A percentile compares a stretch with the other conserved stretches of the same genome.
Conservation (phyloP, 495 filamentous ascomycete species). For the Evernia prunastri region DNA sequence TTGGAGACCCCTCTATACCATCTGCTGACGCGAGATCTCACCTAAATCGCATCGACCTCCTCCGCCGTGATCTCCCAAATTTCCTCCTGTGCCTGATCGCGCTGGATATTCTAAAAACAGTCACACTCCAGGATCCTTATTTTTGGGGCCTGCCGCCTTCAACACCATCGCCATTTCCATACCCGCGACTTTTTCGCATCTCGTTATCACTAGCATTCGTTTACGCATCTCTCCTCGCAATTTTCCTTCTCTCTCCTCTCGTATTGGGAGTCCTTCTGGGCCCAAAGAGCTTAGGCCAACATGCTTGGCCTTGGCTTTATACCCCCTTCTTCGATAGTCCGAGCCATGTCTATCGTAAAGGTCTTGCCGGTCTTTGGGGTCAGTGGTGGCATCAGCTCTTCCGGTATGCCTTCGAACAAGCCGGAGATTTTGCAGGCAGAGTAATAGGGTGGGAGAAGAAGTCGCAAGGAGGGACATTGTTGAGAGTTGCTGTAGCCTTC, state of each 20-base stretch:
- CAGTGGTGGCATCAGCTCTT: constrained; percentile 89
- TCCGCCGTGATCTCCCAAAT: constrained; percentile 40
- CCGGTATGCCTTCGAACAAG: constrained; percentile 56
- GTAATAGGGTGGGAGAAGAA: constrained; percentile 18
- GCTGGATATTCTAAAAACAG: constrained; percentile 59
- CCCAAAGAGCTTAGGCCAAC: constrained; percentile 40
- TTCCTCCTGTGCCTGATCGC: constrained; percentile 52
- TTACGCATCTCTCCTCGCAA: constrained; percentile 46
- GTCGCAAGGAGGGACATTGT: constrained; percentile 18
- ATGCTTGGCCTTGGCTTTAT: constrained; percentile 59
- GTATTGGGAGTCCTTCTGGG: constrained; percentile 52
- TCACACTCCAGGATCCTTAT: constrained; percentile 69
- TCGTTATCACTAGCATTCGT: constrained; percentile 44
- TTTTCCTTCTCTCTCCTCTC: constrained; percentile 50
- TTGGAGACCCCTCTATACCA: constrained; percentile 26
- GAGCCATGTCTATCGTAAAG: constrained; percentile 51
- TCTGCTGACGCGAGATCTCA: constrained; percentile 27
- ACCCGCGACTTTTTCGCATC: constrained; percentile 35
- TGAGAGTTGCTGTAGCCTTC: constrained; percentile 47
- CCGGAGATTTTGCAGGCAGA: constrained; percentile 22
- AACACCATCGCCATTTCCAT: constrained; percentile 39
- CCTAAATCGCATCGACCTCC: constrained; percentile 37
- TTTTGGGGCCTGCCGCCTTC: constrained; percentile 51
- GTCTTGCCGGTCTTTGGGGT: constrained; percentile 72
- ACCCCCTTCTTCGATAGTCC: constrained; percentile 56